Base-by-base conservation (phyloP, 306 rosid species). In the Inga laurina region DNA sequence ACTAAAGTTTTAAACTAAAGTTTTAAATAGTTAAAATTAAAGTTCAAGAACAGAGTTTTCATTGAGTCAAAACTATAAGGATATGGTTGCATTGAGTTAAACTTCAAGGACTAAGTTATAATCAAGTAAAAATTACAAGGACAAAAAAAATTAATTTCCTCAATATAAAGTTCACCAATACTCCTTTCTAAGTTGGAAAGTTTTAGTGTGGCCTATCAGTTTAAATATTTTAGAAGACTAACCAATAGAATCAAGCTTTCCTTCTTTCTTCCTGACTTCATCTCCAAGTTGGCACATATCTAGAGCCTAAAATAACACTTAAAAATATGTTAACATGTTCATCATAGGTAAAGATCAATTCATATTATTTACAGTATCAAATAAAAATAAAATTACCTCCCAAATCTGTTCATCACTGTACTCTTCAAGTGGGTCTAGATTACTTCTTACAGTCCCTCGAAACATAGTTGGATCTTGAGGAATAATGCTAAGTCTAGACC, bases 391-490 rank as follows among this genome's bases (percentile, higher is more conserved):
- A 74, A 52, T 79, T 44, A 95, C 98, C 98, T 92, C 95, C 97
- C 95, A 95, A 83, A 95, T 91, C 70, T 91, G 90, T 72, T 92
- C 95, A 57, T 95, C 95, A 8, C 88, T 82, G 74, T 95, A 91
- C 87, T 95, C 98, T 80, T 95, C 97, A n/a, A 92, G 91, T 1
- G 98, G 94, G 62, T 93, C 97, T 37, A 93, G 80, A 79, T 95
- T 95, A 81, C 90, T 92, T 87, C 98, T 87, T 66, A 95, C 87
- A 3, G 95, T 92, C 62, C 98, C 97, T 89, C 91, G 93, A 87
- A 95, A 95, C 98, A 95, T 95, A 64, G 97, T 95, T 75, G 98
- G 97, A 83, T 95, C 97, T 77, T 93, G 97, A 87, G 98, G 97
- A 74, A 93, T 95, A 69, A 95, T 93, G 87, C 97, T 95, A 22